Evolutionary conservation across 2,329 filamentous ascomycete species (phyloP).

Genomic region (Paraphaeosphaeria sporulosa): DNA sequence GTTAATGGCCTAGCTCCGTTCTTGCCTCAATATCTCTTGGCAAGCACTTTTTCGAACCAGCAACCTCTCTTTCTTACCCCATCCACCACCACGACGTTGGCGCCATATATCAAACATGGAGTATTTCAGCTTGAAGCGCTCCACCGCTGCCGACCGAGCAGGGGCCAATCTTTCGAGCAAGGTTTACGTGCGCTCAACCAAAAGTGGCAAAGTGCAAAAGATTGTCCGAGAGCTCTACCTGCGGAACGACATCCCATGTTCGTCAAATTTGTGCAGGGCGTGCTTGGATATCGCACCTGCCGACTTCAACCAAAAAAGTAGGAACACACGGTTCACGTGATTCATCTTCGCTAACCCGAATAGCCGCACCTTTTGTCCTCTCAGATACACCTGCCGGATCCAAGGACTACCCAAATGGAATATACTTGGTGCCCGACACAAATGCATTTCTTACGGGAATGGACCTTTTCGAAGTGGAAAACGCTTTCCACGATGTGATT

Average conservation of each 20-base stretch:
- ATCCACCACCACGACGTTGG: slow-evolving; percentile 11
- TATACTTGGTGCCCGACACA: slow-evolving; percentile 95
- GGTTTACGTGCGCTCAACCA: slow-evolving; percentile 92
- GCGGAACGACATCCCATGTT: slow-evolving; percentile 95
- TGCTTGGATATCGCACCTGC: slow-evolving; percentile 79
- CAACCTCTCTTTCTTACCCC: slow-evolving; percentile 19
- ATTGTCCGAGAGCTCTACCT: slow-evolving; percentile 97
- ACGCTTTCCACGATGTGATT: slow-evolving; percentile 95
- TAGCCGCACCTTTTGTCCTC: slow-evolving; percentile 83
- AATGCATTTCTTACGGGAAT: slow-evolving; percentile 95
- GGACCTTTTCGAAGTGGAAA: slow-evolving; percentile 93
- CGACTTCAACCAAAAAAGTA: slow-evolving; percentile 80
- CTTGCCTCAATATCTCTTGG: slow-evolving; percentile 36
- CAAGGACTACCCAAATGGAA: slow-evolving; percentile 80
- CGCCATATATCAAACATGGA: slow-evolving; percentile 33
- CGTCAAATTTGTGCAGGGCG: slow-evolving; percentile 81
- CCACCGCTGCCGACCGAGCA: slow-evolving; percentile 59
- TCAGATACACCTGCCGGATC: slow-evolving; percentile 88
- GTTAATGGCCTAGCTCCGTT: slow-evolving; percentile 16
- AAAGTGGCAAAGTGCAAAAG: slow-evolving; percentile 97
- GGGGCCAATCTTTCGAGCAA: slow-evolving; percentile 89
- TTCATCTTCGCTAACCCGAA: slow-evolving; percentile 26
- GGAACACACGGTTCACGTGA: slow-evolving; percentile 18
- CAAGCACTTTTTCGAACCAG: slow-evolving; percentile 33
- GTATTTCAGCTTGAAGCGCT: slow-evolving; percentile 65